Evolutionary conservation across 345 rosid genomes (phyloP).

Genomic region (Boechera retrofracta): DNA sequence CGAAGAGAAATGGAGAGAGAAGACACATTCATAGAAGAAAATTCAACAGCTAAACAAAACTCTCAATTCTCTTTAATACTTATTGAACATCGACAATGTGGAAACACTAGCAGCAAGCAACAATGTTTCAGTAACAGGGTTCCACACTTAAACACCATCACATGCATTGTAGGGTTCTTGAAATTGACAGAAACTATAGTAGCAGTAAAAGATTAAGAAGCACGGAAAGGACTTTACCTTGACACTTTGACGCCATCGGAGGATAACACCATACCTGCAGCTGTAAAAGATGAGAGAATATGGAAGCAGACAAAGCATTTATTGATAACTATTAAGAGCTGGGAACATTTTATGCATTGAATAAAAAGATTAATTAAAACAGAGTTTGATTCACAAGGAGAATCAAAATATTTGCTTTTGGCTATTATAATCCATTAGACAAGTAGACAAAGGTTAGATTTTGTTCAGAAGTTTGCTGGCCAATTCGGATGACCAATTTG

Average conservation of each 20-base stretch:
- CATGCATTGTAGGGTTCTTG: constrained; percentile 36
- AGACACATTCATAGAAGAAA: constrained; percentile 16
- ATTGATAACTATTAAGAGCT: constrained; percentile 8
- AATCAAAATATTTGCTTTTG: constrained; percentile 42
- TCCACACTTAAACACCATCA: constrained; percentile 21
- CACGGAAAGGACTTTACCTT: neutral
- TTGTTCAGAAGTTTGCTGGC: constrained; percentile 81
- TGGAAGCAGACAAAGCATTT: constrained; percentile 8
- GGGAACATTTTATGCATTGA: constrained; percentile 40
- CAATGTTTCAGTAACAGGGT: constrained; percentile 16
- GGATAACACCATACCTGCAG: neutral
- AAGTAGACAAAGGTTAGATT: constrained; percentile 48
- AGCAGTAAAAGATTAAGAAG: neutral
- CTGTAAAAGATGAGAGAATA: neutral
- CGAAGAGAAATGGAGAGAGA: constrained; percentile 7
- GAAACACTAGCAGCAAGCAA: constrained; percentile 24
- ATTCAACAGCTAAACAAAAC: constrained; percentile 15
- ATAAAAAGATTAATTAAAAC: constrained; percentile 20
- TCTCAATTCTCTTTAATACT: constrained; percentile 8
- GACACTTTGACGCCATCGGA: neutral
- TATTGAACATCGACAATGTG: neutral
- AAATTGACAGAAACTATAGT: constrained; percentile 14
- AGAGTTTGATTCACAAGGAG: constrained; percentile 46
- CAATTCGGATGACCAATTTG: constrained; percentile 91
- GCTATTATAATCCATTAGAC: constrained; percentile 55